These are phyloP conservation scores for Pseudopithomyces maydicus DNA, from an alignment of 2,329 filamentous ascomycete species.

Conservation along the genomic window DNA sequence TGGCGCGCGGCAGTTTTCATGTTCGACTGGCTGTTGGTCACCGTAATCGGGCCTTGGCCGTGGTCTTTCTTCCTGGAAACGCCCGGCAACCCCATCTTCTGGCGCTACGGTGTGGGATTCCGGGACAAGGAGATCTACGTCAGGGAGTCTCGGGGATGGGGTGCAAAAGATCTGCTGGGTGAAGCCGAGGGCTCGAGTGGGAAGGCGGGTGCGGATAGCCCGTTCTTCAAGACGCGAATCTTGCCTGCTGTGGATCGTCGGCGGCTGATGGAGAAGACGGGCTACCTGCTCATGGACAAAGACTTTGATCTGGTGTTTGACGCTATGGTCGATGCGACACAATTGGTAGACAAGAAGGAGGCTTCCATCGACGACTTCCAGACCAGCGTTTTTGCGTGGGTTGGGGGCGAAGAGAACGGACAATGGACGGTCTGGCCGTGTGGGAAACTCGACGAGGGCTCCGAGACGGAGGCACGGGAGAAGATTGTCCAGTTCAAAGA, in stretches of 20 bases:
- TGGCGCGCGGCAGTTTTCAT: constrained; percentile 69
- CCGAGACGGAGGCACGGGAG: constrained; percentile 67
- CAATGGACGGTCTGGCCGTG: constrained; percentile 75
- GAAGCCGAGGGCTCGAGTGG: constrained; percentile 48
- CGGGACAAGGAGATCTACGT: constrained; percentile 80
- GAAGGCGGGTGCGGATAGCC: constrained; percentile 58
- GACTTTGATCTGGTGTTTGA: constrained; percentile 89
- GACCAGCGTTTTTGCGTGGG: constrained; percentile 61
- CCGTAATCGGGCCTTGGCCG: constrained; percentile 54
- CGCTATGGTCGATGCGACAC: constrained; percentile 75
- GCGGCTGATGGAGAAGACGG: constrained; percentile 77
- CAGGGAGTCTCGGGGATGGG: constrained; percentile 76
- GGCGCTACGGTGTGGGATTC: constrained; percentile 79
- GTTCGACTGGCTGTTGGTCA: constrained; percentile 68
- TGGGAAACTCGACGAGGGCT: constrained; percentile 54
- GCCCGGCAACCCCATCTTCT: constrained; percentile 68
- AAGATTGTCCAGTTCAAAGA: constrained; percentile 84
- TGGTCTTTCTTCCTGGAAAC: constrained; percentile 62
- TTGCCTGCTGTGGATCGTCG: constrained; percentile 71
- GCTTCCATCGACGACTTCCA: constrained; percentile 69
- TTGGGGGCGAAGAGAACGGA: constrained; percentile 51
- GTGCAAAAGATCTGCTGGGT: constrained; percentile 60
- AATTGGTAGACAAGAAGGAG: constrained; percentile 68
- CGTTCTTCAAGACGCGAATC: constrained; percentile 66
- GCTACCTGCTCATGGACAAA: constrained; percentile 82